phyloP scores from a whole-genome alignment of 164 flowering plant species.

The Liriodendron chinense region DNA sequence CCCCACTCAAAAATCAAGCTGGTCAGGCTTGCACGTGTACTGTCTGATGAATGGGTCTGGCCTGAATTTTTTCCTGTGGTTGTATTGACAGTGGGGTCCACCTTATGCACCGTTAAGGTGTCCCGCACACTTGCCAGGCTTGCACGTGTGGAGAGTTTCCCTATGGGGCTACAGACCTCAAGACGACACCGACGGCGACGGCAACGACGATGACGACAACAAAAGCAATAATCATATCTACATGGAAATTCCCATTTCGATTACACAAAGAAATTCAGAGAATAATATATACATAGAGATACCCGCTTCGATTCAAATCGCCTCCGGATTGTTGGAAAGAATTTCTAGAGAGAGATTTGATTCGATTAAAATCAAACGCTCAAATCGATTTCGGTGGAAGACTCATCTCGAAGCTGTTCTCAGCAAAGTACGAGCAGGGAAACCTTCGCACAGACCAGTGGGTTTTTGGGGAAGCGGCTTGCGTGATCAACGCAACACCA shows the following conservation, averaged over 20 bases:
- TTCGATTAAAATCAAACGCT: background rate
- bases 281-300: too few relatives aligned
- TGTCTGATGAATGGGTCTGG: background rate
- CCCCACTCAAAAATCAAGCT: background rate
- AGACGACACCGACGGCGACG: background rate
- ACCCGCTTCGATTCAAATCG: background rate
- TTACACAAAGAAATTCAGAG: background rate
- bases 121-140: background rate
- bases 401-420: background rate
- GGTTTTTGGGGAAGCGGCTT: too few relatives aligned
- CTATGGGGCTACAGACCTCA: background rate
- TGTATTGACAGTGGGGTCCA: background rate
- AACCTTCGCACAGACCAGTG: too few relatives aligned
- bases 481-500: too few relatives aligned
- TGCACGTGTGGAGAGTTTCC: background rate
- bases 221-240: background rate
- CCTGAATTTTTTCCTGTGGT: background rate
- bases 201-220: background rate
- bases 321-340: background rate
- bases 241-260: background rate
- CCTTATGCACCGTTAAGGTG: background rate
- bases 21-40: background rate
- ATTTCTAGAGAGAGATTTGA: background rate
- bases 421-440: background rate
- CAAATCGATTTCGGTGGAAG: background rate